Base-by-base conservation (phyloP, 768 basidiomycete genomes). In the Termitomyces titanicus region DNA sequence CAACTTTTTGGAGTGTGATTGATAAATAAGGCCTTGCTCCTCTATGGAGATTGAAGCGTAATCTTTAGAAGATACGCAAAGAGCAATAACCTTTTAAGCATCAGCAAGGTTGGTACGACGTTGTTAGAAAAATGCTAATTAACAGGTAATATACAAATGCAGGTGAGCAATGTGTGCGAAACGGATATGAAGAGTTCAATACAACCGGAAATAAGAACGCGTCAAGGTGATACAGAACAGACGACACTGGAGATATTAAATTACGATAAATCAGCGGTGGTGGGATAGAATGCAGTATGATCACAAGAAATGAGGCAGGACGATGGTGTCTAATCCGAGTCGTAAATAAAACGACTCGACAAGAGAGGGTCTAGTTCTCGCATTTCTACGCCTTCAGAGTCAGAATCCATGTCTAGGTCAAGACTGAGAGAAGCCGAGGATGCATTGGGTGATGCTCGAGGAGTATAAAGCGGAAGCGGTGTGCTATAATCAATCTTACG, bases 401-500 rank as follows among this genome's bases (percentile, higher is more conserved):
- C 52, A 12, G 44, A 46, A 18, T 43, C 25, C 17, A 20, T 15
- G 40, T 48, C 47, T 40, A 24, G 17, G 12, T 24, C 40, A 18
- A 45, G n/a, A 34, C 58, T 46, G 20, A 54, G 38, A 15, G 58
- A 45, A 9, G 50, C 53, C 1, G 58, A 56, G 25, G 56, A 52
- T 18, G 61, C 38, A 9, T 25, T 38, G 0, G 49, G 40, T n/a
- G 58, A 49, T 24, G 54, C n/a, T 51, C 38, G 35, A 29, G 81
- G 84, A 15, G 79, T 80, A 64, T 89, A 89, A 22, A 79, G 72
- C 0, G 89, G 90, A 40, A 89, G 70, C 13, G 83, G 85, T n/a
- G 65, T 58, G 31, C 79, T 81, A 57, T 80, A 77, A 63, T 92
- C 89, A 47, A 88, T 74, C 70, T 83, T 88, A 52, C 78, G 78